phyloP scores from a whole-genome alignment of 345 rosid species.

The Corchorus capsularis region DNA sequence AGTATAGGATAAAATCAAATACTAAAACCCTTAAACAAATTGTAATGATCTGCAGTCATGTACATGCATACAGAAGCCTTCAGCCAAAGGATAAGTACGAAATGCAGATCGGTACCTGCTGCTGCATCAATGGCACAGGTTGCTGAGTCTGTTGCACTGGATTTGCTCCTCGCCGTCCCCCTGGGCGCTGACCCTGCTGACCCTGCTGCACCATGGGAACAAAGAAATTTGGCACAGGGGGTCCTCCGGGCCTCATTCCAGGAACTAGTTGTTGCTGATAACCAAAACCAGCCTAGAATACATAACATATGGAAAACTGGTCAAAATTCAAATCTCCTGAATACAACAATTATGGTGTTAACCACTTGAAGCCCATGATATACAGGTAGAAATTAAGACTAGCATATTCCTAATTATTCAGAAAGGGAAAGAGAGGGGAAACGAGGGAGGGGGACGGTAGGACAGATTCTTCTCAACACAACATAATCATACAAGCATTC shows the following conservation, averaged over 20 bases:
- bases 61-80: neutral
- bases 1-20: neutral
- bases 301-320: neutral
- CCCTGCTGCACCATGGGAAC: constrained; percentile 67
- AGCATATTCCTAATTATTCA: neutral
- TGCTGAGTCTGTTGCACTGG: constrained; percentile 63
- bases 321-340: neutral
- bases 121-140: constrained; percentile 65
- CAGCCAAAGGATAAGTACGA: neutral
- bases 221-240: constrained; percentile 65
- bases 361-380: neutral
- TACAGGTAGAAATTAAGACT: neutral
- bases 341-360: neutral
- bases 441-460: neutral
- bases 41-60: neutral
- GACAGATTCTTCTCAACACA: neutral
- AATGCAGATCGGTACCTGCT: constrained; percentile 37
- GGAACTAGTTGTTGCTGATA: constrained; percentile 85
- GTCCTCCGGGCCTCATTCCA: constrained; percentile 80
- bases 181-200: constrained; percentile 70
- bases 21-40: neutral
- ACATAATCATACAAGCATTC: no score
- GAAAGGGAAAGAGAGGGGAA: no score
- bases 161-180: constrained; percentile 58
- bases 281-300: constrained; percentile 66